Evolutionary conservation across 2,329 filamentous ascomycete genomes (phyloP).

Genomic region (Sporothrix euskadiensis): DNA sequence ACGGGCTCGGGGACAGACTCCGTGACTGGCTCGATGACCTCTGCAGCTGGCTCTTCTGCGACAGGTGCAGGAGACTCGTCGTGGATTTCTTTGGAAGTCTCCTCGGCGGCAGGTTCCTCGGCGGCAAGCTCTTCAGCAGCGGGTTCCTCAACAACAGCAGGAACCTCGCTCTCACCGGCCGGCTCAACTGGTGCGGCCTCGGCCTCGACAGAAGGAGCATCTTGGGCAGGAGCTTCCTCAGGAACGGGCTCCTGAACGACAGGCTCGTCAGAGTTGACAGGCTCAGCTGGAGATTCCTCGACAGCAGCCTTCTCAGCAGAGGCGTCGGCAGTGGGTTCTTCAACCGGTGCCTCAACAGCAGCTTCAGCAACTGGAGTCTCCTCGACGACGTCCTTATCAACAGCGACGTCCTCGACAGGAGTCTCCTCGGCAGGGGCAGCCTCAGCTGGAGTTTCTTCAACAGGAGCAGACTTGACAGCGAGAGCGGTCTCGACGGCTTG

Average conservation of each 20-base stretch:
- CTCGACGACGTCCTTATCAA: neutral
- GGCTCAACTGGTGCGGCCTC: neutral
- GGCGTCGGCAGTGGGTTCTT: neutral
- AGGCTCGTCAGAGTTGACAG: slow-evolving; percentile 19
- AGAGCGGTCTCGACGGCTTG: neutral
- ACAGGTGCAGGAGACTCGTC: neutral
- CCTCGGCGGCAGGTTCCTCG: neutral
- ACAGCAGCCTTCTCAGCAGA: neutral
- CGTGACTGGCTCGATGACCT: neutral
- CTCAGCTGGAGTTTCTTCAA: neutral
- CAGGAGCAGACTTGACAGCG: neutral
- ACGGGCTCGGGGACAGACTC: neutral
- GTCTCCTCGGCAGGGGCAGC: neutral
- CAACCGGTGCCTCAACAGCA: neutral
- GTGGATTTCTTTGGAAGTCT: neutral
- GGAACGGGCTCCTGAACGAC: neutral
- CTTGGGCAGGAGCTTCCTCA: neutral
- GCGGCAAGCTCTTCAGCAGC: neutral
- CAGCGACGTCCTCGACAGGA: neutral
- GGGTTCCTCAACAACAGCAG: neutral
- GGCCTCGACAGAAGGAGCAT: neutral
- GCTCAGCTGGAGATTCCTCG: slow-evolving; percentile 14
- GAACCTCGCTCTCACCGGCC: neutral
- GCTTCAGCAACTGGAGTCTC: slow-evolving; percentile 12
- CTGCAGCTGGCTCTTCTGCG: neutral